Conservation (phyloP, 176 grass and related monocot genomes). For the Oryza coarctata region DNA sequence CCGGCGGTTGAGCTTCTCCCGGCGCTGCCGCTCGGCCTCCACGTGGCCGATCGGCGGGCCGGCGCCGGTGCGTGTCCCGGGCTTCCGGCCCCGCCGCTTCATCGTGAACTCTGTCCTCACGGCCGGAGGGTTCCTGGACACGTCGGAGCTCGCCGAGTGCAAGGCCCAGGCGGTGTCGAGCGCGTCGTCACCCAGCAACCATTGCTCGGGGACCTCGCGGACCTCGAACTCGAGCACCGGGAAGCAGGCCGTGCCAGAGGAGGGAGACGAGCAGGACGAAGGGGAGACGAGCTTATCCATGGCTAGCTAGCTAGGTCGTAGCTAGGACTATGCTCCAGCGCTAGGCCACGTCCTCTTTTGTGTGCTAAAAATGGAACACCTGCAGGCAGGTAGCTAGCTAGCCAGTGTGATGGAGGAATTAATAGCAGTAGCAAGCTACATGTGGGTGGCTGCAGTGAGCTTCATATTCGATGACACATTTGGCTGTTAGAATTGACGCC, state of each 20-base stretch:
- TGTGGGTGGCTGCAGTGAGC: too few relatives aligned
- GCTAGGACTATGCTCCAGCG: too few relatives aligned
- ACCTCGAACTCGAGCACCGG: conserved; percentile 23
- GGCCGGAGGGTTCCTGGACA: background rate
- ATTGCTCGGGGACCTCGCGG: conserved; percentile 33
- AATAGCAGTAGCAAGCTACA: too few relatives aligned
- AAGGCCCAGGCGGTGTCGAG: background rate
- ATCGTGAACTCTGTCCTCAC: background rate
- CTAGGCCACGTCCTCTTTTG: too few relatives aligned
- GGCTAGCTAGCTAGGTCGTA: too few relatives aligned
- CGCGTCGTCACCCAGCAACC: conserved; percentile 2
- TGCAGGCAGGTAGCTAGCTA: too few relatives aligned
- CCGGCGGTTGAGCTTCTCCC: conserved; percentile 60
- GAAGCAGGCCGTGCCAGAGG: background rate
- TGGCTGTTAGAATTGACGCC: too few relatives aligned
- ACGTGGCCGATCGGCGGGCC: conserved; percentile 34
- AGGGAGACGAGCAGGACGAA: conserved; percentile 15
- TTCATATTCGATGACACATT: too few relatives aligned
- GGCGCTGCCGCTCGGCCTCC: conserved; percentile 57
- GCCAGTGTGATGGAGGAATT: too few relatives aligned
- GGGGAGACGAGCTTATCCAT: background rate
- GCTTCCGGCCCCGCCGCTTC: conserved; percentile 18
- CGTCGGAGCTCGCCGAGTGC: conserved; percentile 28
- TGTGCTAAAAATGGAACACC: too few relatives aligned
- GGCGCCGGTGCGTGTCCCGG: background rate